Evolutionary conservation across 2,329 filamentous ascomycete genomes (phyloP).

Genomic region (Talaromyces sp.): DNA sequence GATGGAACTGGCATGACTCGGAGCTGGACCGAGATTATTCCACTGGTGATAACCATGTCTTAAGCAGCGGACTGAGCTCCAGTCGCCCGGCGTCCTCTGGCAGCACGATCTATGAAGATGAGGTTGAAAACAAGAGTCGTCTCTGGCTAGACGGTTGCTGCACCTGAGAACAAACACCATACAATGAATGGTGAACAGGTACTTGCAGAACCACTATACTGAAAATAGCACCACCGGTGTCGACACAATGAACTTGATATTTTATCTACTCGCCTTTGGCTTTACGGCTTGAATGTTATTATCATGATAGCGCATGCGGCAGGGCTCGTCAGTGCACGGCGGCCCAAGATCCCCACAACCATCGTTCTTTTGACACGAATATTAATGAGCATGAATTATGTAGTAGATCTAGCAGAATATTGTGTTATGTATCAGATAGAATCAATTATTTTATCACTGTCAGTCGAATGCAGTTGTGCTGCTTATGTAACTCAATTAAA

Average conservation of each 20-base stretch:
- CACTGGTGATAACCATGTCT: not conserved
- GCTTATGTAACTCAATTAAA: conserved; percentile 17
- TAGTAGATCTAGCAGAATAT: not conserved
- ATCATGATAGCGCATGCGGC: not conserved
- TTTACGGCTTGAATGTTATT: not conserved
- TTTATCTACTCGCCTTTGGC: not conserved
- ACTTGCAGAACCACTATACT: not conserved
- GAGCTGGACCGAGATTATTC: conserved; percentile 1
- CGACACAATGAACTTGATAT: not conserved
- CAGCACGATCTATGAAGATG: conserved; percentile 5
- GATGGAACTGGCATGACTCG: conserved; percentile 9
- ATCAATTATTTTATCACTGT: not conserved
- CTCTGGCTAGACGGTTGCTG: conserved; percentile 9
- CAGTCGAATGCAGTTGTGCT: not conserved
- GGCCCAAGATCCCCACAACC: not conserved
- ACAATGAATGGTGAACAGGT: not conserved
- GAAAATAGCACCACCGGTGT: not conserved
- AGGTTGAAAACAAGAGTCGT: conserved; percentile 7
- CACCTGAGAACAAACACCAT: not conserved
- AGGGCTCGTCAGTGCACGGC: not conserved
- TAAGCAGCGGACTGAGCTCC: not conserved
- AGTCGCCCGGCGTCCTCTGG: conserved; percentile 5
- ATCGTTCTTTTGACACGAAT: not conserved
- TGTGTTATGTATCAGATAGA: not conserved
- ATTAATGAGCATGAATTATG: not conserved